These are phyloP conservation scores for Piloderma croceum DNA, from an alignment of 768 basidiomycete species.

Conservation along the genomic window DNA sequence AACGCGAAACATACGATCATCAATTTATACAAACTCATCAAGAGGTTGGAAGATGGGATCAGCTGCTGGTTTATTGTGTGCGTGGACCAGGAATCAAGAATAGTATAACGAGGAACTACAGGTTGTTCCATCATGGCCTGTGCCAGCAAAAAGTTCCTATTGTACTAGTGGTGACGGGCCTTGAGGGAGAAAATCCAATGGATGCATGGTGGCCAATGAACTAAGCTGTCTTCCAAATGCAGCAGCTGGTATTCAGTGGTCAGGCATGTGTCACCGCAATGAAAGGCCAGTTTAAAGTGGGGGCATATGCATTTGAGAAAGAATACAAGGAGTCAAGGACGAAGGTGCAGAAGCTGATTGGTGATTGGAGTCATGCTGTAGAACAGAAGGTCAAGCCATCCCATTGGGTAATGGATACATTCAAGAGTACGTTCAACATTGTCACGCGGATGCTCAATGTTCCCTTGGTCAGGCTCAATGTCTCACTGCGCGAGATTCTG, in stretches of 20 bases:
- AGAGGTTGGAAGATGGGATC: constrained; percentile 29
- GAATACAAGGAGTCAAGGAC: constrained; percentile 30
- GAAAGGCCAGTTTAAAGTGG: constrained; percentile 16
- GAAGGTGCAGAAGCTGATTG: constrained; percentile 14
- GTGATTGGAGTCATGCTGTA: too few species aligned
- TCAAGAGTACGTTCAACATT: too few species aligned
- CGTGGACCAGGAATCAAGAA: constrained; percentile 29
- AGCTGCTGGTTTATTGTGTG: too few species aligned
- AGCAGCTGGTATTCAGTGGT: constrained; percentile 25
- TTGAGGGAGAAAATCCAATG: constrained; percentile 20
- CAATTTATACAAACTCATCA: constrained; percentile 30
- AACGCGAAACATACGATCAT: constrained; percentile 25
- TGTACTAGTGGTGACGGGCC: constrained; percentile 25
- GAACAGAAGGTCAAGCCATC: too few species aligned
- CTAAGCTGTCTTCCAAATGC: constrained; percentile 21
- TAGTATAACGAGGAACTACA: constrained; percentile 26
- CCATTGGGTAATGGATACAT: too few species aligned
- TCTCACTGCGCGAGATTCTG: too few species aligned
- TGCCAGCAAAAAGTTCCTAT: constrained; percentile 26
- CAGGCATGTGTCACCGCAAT: constrained; percentile 37
- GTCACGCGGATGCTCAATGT: too few species aligned
- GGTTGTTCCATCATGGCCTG: constrained; percentile 23
- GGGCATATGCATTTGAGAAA: constrained; percentile 13
- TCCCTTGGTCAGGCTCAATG: too few species aligned
- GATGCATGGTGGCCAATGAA: constrained; percentile 33